Evolutionary conservation across 495 filamentous ascomycete species (phyloP).

Genomic region (Podospora didyma): DNA sequence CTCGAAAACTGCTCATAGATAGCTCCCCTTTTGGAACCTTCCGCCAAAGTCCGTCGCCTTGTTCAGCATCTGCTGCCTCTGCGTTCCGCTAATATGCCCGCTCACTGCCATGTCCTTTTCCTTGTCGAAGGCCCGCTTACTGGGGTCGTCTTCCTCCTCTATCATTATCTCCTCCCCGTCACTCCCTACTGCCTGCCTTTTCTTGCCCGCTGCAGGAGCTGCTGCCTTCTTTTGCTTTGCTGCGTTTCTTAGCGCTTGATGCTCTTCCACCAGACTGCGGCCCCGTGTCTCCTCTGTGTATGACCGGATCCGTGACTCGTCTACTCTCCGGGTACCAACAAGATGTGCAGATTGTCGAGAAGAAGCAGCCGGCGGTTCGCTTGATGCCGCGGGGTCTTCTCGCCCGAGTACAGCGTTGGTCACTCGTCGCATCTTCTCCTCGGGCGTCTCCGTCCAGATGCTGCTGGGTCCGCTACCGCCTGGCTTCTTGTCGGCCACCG

Average conservation of each 20-base stretch:
- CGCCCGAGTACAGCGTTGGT: slow-evolving; percentile 85
- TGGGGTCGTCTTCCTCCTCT: slow-evolving; percentile 86
- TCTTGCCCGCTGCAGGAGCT: neutral
- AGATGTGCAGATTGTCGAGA: neutral
- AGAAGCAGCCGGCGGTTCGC: neutral
- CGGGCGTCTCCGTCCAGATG: slow-evolving; percentile 90
- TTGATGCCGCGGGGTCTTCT: slow-evolving; percentile 15
- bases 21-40: slow-evolving; percentile 76
- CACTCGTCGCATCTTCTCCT: slow-evolving; percentile 76
- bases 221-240: slow-evolving; percentile 7
- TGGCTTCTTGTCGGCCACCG: slow-evolving; percentile 32
- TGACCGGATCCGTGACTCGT: slow-evolving; percentile 27
- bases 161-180: slow-evolving; percentile 50
- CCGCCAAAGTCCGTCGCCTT: slow-evolving; percentile 79
- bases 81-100: slow-evolving; percentile 63
- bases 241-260: slow-evolving; percentile 33
- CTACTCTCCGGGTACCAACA: slow-evolving; percentile 37
- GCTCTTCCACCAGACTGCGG: slow-evolving; percentile 60
- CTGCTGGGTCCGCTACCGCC: slow-evolving; percentile 44
- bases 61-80: slow-evolving; percentile 76
- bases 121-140: slow-evolving; percentile 78
- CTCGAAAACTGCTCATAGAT: slow-evolving; percentile 43
- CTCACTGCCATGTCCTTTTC: slow-evolving; percentile 91
- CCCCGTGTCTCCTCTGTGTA: slow-evolving; percentile 52
- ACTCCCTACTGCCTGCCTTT: slow-evolving; percentile 12